These are phyloP conservation scores for Xylaria bambusicola DNA, from an alignment of 495 filamentous ascomycete genomes.

Conservation along the genomic window DNA sequence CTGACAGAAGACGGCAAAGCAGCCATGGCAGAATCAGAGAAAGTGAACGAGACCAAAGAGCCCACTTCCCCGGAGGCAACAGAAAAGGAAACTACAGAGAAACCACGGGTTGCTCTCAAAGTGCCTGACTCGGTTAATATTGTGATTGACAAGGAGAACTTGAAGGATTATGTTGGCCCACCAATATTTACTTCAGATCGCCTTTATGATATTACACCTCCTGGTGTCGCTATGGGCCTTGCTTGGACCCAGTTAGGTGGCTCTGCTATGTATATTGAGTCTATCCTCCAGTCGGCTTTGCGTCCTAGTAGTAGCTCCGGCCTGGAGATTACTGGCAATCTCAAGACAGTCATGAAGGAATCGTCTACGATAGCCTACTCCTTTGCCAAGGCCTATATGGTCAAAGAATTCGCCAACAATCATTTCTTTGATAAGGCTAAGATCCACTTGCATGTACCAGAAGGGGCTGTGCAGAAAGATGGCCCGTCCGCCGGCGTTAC, in stretches of 20 bases:
- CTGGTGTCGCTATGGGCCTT: slow-evolving; percentile 98
- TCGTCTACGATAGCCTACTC: slow-evolving; percentile 92
- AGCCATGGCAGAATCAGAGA: slow-evolving; percentile 67
- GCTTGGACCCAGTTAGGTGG: slow-evolving; percentile 99
- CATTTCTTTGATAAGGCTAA: slow-evolving; percentile 95
- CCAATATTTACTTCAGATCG: slow-evolving; percentile 94
- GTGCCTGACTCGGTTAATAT: slow-evolving; percentile 89
- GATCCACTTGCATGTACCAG: slow-evolving; percentile 94
- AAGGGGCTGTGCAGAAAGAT: slow-evolving; percentile 96
- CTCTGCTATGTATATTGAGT: slow-evolving; percentile 94
- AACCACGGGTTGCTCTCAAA: slow-evolving; percentile 74
- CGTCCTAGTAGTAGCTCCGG: slow-evolving; percentile 69
- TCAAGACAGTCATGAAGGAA: slow-evolving; percentile 98
- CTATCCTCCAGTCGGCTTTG: slow-evolving; percentile 84
- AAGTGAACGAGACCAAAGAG: slow-evolving; percentile 28
- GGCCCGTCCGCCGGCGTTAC: slow-evolving; percentile 95
- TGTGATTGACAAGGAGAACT: slow-evolving; percentile 80
- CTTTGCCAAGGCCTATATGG: slow-evolving; percentile 89
- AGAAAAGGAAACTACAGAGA: slow-evolving; percentile 53
- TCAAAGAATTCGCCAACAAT: slow-evolving; percentile 80
- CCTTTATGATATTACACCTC: slow-evolving; percentile 89
- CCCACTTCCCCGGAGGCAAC: slow-evolving; percentile 28
- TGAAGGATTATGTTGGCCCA: slow-evolving; percentile 97
- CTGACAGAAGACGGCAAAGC: slow-evolving; percentile 87
- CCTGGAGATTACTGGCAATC: slow-evolving; percentile 87